Evolutionary conservation across 1,284 basidiomycete genomes (phyloP).

Genomic region (Vanrija sp.): DNA sequence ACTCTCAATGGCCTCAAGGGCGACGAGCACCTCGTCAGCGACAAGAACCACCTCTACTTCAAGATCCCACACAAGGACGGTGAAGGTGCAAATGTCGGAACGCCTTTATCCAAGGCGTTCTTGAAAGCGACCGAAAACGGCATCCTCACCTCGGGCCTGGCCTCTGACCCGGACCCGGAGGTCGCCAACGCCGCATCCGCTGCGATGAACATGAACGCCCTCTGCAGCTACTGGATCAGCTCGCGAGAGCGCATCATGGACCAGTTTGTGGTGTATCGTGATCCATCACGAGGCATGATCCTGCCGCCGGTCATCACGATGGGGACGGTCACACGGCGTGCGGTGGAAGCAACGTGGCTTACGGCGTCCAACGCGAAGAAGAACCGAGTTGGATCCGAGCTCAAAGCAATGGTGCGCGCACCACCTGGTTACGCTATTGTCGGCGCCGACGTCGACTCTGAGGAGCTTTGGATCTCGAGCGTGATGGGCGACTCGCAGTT

Average conservation of each 20-base stretch:
- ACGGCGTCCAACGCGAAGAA: constrained; percentile 98
- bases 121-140: constrained; percentile 83
- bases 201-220: constrained; percentile 86
- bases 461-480: constrained; percentile 98
- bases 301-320: constrained; percentile 95
- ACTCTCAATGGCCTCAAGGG: constrained; percentile 43
- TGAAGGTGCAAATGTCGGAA: constrained; percentile 89
- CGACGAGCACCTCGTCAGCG: constrained; percentile 22
- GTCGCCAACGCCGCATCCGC: constrained; percentile 71
- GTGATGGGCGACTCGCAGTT: constrained; percentile 99
- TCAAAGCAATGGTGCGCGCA: constrained; percentile 95
- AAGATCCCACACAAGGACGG: constrained; percentile 96
- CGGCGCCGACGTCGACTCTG: constrained; percentile 96
- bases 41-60: constrained; percentile 58
- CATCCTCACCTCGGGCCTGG: constrained; percentile 57
- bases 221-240: constrained; percentile 97
- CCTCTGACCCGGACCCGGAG: constrained; percentile 38
- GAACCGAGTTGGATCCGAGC: constrained; percentile 93
- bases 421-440: constrained; percentile 92
- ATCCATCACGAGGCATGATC: constrained; percentile 70
- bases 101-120: constrained; percentile 84
- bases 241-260: constrained; percentile 86
- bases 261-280: constrained; percentile 86
- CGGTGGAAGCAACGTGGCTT: constrained; percentile 97
- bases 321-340: constrained; percentile 96